phyloP scores from a whole-genome alignment of 1,139 yeast species.

The Lodderomyces beijingensis region DNA sequence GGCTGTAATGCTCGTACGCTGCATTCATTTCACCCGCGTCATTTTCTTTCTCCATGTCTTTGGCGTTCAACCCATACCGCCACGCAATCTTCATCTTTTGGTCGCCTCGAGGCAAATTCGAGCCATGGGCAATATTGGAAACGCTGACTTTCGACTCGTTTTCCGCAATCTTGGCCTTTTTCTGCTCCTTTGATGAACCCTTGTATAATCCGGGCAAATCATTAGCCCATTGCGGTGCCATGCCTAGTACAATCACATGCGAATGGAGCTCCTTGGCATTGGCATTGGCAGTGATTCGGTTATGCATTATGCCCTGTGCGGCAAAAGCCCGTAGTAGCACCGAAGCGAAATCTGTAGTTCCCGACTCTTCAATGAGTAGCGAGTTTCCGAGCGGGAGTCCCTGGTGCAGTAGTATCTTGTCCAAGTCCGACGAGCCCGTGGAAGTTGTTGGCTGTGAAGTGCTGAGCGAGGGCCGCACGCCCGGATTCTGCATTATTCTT shows the following conservation, averaged over 20 bases:
- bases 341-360: constrained; percentile 87
- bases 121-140: constrained; percentile 47
- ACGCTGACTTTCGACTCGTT: constrained; percentile 66
- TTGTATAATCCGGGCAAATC: constrained; percentile 78
- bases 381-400: constrained; percentile 81
- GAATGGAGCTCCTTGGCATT: constrained; percentile 20
- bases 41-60: constrained; percentile 15
- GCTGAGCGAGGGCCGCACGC: constrained; percentile 69
- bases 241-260: constrained; percentile 67
- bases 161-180: constrained; percentile 52
- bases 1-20: constrained; percentile 50
- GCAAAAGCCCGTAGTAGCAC: constrained; percentile 67
- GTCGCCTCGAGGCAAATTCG: constrained; percentile 19
- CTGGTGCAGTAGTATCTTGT: constrained; percentile 69
- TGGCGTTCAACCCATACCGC: constrained; percentile 68
- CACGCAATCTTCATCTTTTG: constrained; percentile 76
- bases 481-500: constrained; percentile 40
- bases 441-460: constrained; percentile 76
- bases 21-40: constrained; percentile 6
- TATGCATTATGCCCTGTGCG: constrained; percentile 75
- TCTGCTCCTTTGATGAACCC: constrained; percentile 65
- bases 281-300: constrained; percentile 34
- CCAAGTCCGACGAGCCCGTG: constrained; percentile 74
- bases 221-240: constrained; percentile 57
- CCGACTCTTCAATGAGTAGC: constrained; percentile 73